A percentile compares a stretch with the other conserved stretches of the same genome.
Conservation (phyloP, 805 yeast genomes). For the Nematodospora valgi region DNA sequence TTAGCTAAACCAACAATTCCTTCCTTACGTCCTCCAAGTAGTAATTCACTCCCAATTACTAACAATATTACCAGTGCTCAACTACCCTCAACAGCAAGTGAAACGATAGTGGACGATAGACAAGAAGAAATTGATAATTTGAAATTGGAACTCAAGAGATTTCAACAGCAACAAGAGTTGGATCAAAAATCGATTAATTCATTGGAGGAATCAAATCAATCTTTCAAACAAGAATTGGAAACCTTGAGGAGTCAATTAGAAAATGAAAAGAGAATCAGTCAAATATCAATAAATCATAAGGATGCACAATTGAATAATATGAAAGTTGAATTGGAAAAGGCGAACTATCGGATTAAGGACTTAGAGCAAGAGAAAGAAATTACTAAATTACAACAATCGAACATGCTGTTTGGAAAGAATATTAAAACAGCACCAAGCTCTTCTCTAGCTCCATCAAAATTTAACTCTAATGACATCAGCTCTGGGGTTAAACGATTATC, state of each 20-base stretch:
- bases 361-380: slow-evolving; percentile 46
- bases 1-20: slow-evolving; percentile 23
- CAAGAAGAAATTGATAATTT: slow-evolving; percentile 5
- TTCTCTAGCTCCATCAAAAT: slow-evolving; percentile 6
- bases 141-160: slow-evolving; percentile 7
- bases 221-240: slow-evolving; percentile 21
- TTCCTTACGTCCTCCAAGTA: not conserved
- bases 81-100: not conserved
- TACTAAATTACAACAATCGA: slow-evolving; percentile 24
- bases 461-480: slow-evolving; percentile 35
- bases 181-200: slow-evolving; percentile 20
- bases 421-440: not conserved
- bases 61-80: too few relatives aligned
- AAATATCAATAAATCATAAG: slow-evolving; percentile 56
- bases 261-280: slow-evolving; percentile 16
- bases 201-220: slow-evolving; percentile 14
- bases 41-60: not conserved
- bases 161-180: slow-evolving; percentile 20
- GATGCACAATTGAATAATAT: slow-evolving; percentile 66
- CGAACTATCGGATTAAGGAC: slow-evolving; percentile 49
- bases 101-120: not conserved
- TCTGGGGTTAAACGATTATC: slow-evolving; percentile 39
- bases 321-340: slow-evolving; percentile 58
- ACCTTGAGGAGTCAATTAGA: slow-evolving; percentile 30
- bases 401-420: slow-evolving; percentile 1